Evolutionary conservation across 2,329 filamentous ascomycete genomes (phyloP).

Genomic region (Alternaria alternata): DNA sequence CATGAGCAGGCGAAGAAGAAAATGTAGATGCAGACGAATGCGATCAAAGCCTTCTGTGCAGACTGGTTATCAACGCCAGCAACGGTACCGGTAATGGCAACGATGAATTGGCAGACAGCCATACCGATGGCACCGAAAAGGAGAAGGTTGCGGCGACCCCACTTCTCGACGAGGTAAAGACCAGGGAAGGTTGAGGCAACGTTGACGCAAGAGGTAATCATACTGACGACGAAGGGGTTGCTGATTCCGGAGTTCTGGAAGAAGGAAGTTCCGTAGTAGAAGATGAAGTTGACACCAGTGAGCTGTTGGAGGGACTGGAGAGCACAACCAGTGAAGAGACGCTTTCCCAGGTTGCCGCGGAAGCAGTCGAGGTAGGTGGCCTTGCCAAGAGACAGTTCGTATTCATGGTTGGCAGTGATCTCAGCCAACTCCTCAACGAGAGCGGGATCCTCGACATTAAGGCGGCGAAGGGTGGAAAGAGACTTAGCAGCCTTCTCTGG

Average conservation of each 20-base stretch:
- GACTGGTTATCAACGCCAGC: constrained; percentile 46
- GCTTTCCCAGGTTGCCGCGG: constrained; percentile 61
- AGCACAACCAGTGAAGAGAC: constrained; percentile 75
- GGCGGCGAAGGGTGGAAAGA: constrained; percentile 68
- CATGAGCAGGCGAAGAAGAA: constrained; percentile 83
- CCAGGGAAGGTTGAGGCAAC: constrained; percentile 78
- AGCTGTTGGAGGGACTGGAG: constrained; percentile 84
- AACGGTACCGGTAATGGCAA: constrained; percentile 53
- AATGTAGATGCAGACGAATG: constrained; percentile 71
- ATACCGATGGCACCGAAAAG: constrained; percentile 80
- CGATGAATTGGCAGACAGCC: constrained; percentile 58
- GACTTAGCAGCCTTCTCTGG: constrained; percentile 71
- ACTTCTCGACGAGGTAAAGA: constrained; percentile 77
- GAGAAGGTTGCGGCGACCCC: constrained; percentile 77
- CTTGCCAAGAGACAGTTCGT: constrained; percentile 69
- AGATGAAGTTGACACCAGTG: constrained; percentile 59
- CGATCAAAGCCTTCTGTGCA: constrained; percentile 51
- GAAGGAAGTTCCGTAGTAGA: constrained; percentile 54
- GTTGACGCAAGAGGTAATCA: constrained; percentile 82
- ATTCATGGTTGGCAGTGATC: constrained; percentile 73
- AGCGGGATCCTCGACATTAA: constrained; percentile 66
- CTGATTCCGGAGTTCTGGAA: constrained; percentile 52
- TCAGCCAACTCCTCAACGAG: constrained; percentile 70
- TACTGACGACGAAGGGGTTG: constrained; percentile 70
- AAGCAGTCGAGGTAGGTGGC: constrained; percentile 57